These are phyloP conservation scores for Pascua sp. DNA, from an alignment of 1,284 basidiomycete genomes.

Conservation along the genomic window DNA sequence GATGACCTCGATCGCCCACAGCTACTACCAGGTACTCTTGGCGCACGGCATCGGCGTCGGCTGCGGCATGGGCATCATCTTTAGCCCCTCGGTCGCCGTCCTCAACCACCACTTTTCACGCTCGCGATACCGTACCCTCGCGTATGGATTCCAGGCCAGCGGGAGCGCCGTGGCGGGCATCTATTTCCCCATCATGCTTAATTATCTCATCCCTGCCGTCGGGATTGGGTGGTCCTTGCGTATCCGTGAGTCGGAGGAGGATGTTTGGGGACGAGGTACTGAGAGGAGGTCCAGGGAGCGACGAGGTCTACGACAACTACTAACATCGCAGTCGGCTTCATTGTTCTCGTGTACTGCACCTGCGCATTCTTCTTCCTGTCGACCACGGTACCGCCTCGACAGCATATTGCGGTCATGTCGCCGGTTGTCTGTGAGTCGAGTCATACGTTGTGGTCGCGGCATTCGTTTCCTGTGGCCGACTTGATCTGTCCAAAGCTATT, in stretches of 20 bases:
- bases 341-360: slow-evolving; percentile 23
- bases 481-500: too few relatives aligned
- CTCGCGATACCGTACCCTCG: slow-evolving; percentile 39
- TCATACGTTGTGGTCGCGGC: too few relatives aligned
- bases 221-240: slow-evolving; percentile 48
- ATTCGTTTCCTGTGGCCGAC: neutral
- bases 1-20: slow-evolving; percentile 56
- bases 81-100: slow-evolving; percentile 54
- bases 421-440: slow-evolving; percentile 26
- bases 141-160: slow-evolving; percentile 38
- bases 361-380: slow-evolving; percentile 30
- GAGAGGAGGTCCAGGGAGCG: neutral
- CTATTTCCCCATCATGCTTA: slow-evolving; percentile 54
- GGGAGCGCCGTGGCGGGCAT: slow-evolving; percentile 49
- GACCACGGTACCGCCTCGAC: slow-evolving; percentile 32
- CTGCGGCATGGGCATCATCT: slow-evolving; percentile 52
- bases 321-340: slow-evolving; percentile 27
- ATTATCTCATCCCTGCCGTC: slow-evolving; percentile 52
- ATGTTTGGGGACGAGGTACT: too few relatives aligned
- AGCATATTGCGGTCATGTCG: slow-evolving; percentile 34
- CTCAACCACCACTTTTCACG: slow-evolving; percentile 55
- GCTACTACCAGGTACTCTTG: slow-evolving; percentile 56
- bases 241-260: slow-evolving; percentile 25
- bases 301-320: neutral
- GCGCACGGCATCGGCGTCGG: slow-evolving; percentile 29